Percentiles rank a stretch among this genome's conserved stretches.
These are phyloP conservation scores for Aspergillus eucalypticola DNA, from an alignment of 2,329 filamentous ascomycete genomes.

Conservation along the genomic window DNA sequence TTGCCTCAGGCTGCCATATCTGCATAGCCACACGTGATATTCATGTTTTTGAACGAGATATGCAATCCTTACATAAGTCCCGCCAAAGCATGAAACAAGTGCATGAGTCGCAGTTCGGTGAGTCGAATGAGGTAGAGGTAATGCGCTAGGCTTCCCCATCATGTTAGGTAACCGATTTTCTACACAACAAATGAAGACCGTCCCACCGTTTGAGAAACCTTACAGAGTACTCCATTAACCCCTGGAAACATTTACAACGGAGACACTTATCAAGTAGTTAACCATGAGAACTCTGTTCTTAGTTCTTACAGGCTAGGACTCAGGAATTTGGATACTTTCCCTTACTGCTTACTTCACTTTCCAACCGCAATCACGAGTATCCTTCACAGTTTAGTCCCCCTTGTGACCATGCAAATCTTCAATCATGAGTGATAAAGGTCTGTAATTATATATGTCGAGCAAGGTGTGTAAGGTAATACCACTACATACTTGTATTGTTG, in stretches of 20 bases:
- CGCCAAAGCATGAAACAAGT: background rate
- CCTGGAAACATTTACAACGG: background rate
- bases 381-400: background rate
- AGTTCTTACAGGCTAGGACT: background rate
- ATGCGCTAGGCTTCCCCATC: background rate
- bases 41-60: no score
- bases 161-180: background rate
- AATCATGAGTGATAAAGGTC: no score
- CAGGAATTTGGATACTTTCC: background rate
- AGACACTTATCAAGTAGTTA: background rate
- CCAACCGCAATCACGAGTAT: background rate
- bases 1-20: background rate
- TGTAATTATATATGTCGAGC: background rate
- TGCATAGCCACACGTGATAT: background rate
- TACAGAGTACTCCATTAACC: background rate
- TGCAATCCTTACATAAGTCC: background rate
- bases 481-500: background rate
- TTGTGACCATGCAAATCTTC: no score
- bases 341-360: background rate
- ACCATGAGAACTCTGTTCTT: background rate
- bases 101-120: slow-evolving; percentile 6
- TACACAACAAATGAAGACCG: background rate
- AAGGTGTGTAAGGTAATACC: background rate
- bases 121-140: slow-evolving; percentile 17
- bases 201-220: background rate